These are phyloP conservation scores for Fraxinus sp. DNA, from an alignment of 305 asterid species.

Conservation along the genomic window DNA sequence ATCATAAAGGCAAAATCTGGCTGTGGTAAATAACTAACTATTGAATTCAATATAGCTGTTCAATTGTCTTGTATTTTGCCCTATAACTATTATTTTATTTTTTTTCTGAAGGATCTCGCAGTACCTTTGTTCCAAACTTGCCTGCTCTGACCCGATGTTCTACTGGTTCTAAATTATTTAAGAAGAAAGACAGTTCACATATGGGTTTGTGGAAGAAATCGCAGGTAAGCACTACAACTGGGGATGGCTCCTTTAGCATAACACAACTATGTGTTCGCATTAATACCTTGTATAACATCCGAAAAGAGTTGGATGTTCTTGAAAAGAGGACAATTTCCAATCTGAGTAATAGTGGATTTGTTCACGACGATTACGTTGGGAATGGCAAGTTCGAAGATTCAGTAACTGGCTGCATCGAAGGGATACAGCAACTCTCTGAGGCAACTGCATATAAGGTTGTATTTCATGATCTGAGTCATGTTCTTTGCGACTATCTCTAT, in stretches of 20 bases:
- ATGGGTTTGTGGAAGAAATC: slow-evolving; percentile 47
- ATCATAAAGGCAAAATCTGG: slow-evolving; percentile 60
- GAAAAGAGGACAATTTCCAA: slow-evolving; percentile 56
- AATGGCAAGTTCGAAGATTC: slow-evolving; percentile 57
- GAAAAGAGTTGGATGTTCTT: slow-evolving; percentile 64
- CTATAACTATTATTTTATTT: slow-evolving; percentile 8
- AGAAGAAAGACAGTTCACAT: slow-evolving; percentile 59
- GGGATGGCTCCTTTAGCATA: slow-evolving; percentile 43
- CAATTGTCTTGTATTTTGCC: slow-evolving; percentile 8
- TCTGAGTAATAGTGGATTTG: slow-evolving; percentile 50
- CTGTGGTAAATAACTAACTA: slow-evolving; percentile 52
- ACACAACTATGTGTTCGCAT: slow-evolving; percentile 67
- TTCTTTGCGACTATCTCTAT: slow-evolving; percentile 59
- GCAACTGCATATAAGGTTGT: slow-evolving; percentile 68
- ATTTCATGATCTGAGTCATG: slow-evolving; percentile 63
- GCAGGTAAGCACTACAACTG: slow-evolving; percentile 33
- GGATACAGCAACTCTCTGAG: slow-evolving; percentile 71
- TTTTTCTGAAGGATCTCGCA: slow-evolving; percentile 57
- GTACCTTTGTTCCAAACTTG: slow-evolving; percentile 50
- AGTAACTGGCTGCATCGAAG: slow-evolving; percentile 60
- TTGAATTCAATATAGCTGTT: background rate
- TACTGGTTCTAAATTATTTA: slow-evolving; percentile 60
- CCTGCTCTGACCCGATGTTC: slow-evolving; percentile 72
- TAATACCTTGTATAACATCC: slow-evolving; percentile 64
- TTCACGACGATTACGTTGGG: slow-evolving; percentile 38